A percentile compares a stretch with the other conserved stretches of the same genome.
These are phyloP conservation scores for Exophiala phaeomuriformis DNA, from an alignment of 2,329 filamentous ascomycete species.

Conservation along the genomic window DNA sequence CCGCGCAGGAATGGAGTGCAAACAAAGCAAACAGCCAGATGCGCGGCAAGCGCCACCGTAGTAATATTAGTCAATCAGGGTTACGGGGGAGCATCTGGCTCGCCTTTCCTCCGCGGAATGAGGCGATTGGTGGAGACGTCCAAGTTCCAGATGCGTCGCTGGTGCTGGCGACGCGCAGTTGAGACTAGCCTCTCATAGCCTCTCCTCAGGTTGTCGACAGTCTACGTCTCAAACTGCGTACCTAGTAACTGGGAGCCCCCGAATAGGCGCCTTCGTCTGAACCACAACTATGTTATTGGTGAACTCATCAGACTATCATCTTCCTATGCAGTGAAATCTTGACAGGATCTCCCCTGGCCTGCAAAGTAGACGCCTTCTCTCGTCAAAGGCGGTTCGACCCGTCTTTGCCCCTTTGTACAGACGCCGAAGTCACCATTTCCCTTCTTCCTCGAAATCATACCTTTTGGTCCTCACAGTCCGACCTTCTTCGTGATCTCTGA, in stretches of 20 bases:
- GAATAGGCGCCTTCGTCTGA: constrained; percentile 22
- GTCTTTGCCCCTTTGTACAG: constrained; percentile 15
- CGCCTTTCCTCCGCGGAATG: background rate
- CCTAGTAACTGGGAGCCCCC: background rate
- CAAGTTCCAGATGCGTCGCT: background rate
- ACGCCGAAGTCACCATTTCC: constrained; percentile 11
- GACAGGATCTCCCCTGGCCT: constrained; percentile 5
- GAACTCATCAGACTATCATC: constrained; percentile 3
- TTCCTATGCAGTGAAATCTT: constrained; percentile 15
- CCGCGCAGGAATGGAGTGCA: background rate
- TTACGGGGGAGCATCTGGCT: background rate
- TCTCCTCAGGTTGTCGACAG: background rate
- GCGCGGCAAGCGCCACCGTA: background rate
- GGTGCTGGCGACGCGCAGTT: background rate
- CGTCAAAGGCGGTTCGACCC: constrained; percentile 7
- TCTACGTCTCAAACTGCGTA: background rate
- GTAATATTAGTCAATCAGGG: background rate
- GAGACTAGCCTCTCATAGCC: background rate
- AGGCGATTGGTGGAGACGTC: background rate
- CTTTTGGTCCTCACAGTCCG: background rate
- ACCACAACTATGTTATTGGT: constrained; percentile 15
- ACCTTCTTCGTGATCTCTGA: constrained; percentile 1
- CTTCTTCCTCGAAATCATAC: constrained; percentile 1
- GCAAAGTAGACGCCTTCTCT: constrained; percentile 4
- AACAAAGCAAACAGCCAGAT: background rate